phyloP scores from a whole-genome alignment of 2,329 filamentous ascomycete species.

The Tolypocladium endophyticum region DNA sequence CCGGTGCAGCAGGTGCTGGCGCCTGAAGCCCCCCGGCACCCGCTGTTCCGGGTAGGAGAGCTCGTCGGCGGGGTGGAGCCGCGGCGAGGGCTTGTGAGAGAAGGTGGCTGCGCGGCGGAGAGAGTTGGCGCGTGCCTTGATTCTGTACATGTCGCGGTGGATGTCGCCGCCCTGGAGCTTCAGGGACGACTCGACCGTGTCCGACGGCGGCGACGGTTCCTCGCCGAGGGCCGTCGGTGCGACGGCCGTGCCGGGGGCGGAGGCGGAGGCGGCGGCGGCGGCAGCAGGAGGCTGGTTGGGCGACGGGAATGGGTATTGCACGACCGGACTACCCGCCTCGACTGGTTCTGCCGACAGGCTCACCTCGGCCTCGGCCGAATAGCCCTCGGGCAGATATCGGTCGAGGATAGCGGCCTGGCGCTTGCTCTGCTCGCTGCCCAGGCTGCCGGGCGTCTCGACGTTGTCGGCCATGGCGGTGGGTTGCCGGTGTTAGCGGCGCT shows the following conservation, averaged over 20 bases:
- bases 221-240: background rate
- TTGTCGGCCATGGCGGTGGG: conserved; percentile 15
- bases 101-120: conserved; percentile 56
- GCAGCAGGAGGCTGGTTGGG: background rate
- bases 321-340: conserved; percentile 2
- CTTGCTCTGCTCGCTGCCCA: conserved; percentile 14
- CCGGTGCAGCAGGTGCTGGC: conserved; percentile 26
- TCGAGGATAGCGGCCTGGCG: conserved; percentile 25
- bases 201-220: conserved; percentile 19
- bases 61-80: conserved; percentile 16
- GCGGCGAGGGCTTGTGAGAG: conserved; percentile 36
- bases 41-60: conserved; percentile 27
- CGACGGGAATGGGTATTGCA: background rate
- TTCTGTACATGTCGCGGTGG: conserved; percentile 67
- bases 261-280: conserved; percentile 5
- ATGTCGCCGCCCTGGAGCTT: conserved; percentile 67
- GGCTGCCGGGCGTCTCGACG: conserved; percentile 13
- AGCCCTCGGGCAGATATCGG: conserved; percentile 26
- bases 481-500: background rate
- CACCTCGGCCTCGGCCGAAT: conserved; percentile 27
- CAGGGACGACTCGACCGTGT: conserved; percentile 50
- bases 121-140: conserved; percentile 46
- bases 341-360: conserved; percentile 14
- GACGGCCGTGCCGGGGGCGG: conserved; percentile 9
- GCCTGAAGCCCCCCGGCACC: conserved; percentile 37